phyloP scores from a whole-genome alignment of 306 rosid species.

The Trichosanthes cucumerina region DNA sequence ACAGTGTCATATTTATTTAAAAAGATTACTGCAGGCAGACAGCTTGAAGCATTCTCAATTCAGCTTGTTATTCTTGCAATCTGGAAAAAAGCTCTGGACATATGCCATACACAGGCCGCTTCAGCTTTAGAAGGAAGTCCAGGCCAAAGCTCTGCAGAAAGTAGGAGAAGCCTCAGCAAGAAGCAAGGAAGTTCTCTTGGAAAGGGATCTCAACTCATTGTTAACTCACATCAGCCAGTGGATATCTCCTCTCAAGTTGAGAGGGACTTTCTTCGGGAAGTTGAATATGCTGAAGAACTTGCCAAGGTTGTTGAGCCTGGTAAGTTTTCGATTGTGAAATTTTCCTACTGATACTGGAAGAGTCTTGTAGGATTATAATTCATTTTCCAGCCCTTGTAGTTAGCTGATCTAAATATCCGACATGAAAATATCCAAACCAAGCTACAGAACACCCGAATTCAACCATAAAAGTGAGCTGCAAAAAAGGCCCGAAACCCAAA shows the following conservation, averaged over 20 bases:
- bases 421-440: not conserved
- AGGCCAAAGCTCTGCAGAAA: constrained; percentile 56
- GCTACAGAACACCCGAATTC: not conserved
- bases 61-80: constrained; percentile 97
- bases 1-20: not conserved
- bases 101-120: constrained; percentile 98
- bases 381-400: not conserved
- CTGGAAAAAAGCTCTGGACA: constrained; percentile 95
- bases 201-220: constrained; percentile 41
- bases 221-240: constrained; percentile 36
- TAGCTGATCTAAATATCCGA: not conserved
- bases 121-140: constrained; percentile 99
- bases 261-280: constrained; percentile 73
- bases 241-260: constrained; percentile 61
- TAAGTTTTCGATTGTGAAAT: constrained; percentile 22
- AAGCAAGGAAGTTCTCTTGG: constrained; percentile 40
- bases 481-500: too few species aligned
- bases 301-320: constrained; percentile 85
- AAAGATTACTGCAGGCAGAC: constrained; percentile 62
- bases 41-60: constrained; percentile 84
- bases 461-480: not conserved
- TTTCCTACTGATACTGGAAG: not conserved
- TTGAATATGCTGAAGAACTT: constrained; percentile 84
- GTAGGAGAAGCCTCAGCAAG: constrained; percentile 54
- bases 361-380: not conserved